Percentiles rank a stretch among this genome's conserved stretches.
phyloP scores from a whole-genome alignment of 2,329 filamentous ascomycete species.

The Claviceps monticola region DNA sequence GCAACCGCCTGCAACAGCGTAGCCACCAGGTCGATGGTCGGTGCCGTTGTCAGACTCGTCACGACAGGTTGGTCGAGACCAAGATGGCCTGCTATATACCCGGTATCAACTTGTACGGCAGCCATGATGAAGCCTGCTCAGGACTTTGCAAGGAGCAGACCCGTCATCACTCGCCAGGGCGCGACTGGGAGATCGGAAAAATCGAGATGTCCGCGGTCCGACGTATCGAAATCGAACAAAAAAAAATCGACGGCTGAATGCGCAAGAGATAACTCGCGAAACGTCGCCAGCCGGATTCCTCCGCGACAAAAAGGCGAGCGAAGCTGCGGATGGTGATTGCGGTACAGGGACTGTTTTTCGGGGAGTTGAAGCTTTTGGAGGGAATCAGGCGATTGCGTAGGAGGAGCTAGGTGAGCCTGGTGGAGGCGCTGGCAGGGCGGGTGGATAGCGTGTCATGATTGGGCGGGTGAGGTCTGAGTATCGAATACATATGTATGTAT shows the following conservation, averaged over 20 bases:
- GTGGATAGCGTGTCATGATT: background rate
- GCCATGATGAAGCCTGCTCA: slow-evolving; percentile 20
- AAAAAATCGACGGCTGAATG: background rate
- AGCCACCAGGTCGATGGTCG: slow-evolving; percentile 66
- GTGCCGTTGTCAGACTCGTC: slow-evolving; percentile 45
- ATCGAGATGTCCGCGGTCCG: background rate
- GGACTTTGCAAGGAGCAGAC: slow-evolving; percentile 3
- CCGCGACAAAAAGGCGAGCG: background rate
- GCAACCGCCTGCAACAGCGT: slow-evolving; percentile 62
- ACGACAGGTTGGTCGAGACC: slow-evolving; percentile 53
- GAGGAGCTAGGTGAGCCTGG: background rate
- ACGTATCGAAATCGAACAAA: background rate
- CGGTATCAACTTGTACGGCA: slow-evolving; percentile 45
- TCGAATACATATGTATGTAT: too few species aligned
- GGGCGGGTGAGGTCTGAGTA: background rate
- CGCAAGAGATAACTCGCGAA: background rate
- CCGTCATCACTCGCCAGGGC: slow-evolving; percentile 6
- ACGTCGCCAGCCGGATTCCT: background rate
- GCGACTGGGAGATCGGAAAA: background rate
- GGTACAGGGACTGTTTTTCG: background rate
- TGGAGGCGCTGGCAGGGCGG: background rate
- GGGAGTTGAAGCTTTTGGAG: background rate
- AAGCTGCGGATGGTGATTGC: background rate
- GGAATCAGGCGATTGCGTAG: background rate
- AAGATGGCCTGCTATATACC: slow-evolving; percentile 60